These are phyloP conservation scores for Candida hungchunana DNA, from an alignment of 805 yeast genomes.

Conservation along the genomic window DNA sequence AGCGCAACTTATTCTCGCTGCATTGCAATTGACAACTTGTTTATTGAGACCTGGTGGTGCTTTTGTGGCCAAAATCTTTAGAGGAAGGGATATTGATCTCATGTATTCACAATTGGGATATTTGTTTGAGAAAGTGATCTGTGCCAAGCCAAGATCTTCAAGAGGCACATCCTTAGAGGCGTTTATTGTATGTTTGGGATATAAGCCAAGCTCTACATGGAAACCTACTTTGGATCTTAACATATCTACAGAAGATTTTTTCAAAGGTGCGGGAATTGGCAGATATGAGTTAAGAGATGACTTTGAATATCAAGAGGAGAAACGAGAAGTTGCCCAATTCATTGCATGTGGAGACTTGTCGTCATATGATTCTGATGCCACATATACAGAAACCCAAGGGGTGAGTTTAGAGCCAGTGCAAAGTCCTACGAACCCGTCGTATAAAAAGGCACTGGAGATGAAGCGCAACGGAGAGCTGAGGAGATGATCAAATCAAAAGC, in stretches of 20 bases:
- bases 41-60: slow-evolving; percentile 84
- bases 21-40: slow-evolving; percentile 87
- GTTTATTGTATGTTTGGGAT: slow-evolving; percentile 87
- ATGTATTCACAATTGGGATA: slow-evolving; percentile 89
- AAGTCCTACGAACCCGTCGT: slow-evolving; percentile 95
- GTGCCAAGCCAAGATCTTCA: slow-evolving; percentile 95
- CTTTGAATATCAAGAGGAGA: slow-evolving; percentile 49
- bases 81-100: slow-evolving; percentile 94
- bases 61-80: slow-evolving; percentile 92
- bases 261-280: slow-evolving; percentile 59
- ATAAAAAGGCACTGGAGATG: slow-evolving; percentile 84
- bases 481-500: slow-evolving; percentile 23
- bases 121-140: slow-evolving; percentile 79
- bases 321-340: slow-evolving; percentile 81
- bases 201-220: slow-evolving; percentile 83
- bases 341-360: slow-evolving; percentile 92
- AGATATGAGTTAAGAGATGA: slow-evolving; percentile 45
- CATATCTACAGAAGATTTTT: slow-evolving; percentile 75
- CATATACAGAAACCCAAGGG: slow-evolving; percentile 50
- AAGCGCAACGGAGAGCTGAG: slow-evolving; percentile 67
- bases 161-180: slow-evolving; percentile 94
- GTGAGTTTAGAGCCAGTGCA: slow-evolving; percentile 85
- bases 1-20: slow-evolving; percentile 88
- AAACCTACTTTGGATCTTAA: slow-evolving; percentile 55
- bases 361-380: slow-evolving; percentile 92